phyloP scores from a whole-genome alignment of 257 asterid species.

The Solanum gandarillasii region DNA sequence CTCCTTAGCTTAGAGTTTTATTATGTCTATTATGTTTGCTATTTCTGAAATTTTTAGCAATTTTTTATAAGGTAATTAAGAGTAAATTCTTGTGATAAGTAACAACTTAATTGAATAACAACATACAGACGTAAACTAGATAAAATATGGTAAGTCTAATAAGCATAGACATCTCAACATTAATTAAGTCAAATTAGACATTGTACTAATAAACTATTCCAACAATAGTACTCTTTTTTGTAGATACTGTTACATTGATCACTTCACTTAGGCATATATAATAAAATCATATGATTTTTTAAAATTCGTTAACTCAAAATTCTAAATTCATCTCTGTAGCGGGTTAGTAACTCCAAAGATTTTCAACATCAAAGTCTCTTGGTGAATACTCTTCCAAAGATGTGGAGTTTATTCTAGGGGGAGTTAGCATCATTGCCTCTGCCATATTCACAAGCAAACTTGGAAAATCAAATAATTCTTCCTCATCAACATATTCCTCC shows the following conservation, averaged over 20 bases:
- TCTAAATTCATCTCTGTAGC: not conserved
- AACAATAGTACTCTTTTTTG: not conserved
- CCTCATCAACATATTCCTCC: not conserved
- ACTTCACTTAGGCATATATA: not conserved
- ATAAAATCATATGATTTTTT: not conserved
- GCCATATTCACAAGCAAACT: conserved; percentile 3
- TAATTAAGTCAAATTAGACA: not conserved
- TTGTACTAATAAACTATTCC: not conserved
- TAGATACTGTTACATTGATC: not conserved
- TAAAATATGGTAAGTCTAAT: not conserved
- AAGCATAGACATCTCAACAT: not conserved
- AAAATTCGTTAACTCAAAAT: not conserved
- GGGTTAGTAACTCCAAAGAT: not conserved
- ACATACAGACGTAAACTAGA: no score
- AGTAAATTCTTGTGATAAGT: no score
- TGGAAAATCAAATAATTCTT: not conserved
- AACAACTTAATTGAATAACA: no score
- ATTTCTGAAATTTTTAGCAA: no score
- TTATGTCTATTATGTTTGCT: no score
- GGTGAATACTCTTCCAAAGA: not conserved
- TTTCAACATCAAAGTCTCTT: not conserved
- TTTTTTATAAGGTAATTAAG: no score
- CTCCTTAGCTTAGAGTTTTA: no score
- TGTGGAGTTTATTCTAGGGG: not conserved
- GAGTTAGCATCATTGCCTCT: conserved; percentile 3